Evolutionary conservation across 129 eudicot genomes (phyloP).

Genomic region (Arctium lappa): DNA sequence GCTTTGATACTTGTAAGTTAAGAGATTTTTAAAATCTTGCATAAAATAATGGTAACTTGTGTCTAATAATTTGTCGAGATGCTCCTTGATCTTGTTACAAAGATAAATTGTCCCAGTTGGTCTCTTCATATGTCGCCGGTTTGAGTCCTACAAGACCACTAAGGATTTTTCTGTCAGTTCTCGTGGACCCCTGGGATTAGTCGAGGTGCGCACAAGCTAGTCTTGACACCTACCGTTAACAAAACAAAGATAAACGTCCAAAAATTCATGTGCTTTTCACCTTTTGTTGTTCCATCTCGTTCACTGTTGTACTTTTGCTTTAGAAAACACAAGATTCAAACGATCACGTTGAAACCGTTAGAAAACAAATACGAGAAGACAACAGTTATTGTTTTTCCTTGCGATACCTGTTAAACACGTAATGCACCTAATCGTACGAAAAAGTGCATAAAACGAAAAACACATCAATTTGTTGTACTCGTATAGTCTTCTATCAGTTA

Average conservation of each 20-base stretch:
- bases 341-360: background rate
- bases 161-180: too few relatives aligned
- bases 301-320: constrained; percentile 7
- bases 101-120: background rate
- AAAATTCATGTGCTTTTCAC: background rate
- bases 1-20: too few relatives aligned
- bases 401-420: background rate
- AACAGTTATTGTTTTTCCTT: background rate
- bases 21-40: too few relatives aligned
- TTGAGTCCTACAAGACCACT: too few relatives aligned
- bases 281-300: background rate
- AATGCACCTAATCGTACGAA: background rate
- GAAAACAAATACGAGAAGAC: constrained; percentile 5
- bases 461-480: background rate
- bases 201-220: too few relatives aligned
- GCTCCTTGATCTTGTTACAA: background rate
- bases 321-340: constrained; percentile 1
- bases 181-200: too few relatives aligned
- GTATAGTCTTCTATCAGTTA: background rate
- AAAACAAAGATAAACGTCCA: background rate
- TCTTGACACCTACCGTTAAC: too few relatives aligned
- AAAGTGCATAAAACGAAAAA: background rate
- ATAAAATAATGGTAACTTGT: too few relatives aligned
- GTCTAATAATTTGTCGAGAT: too few relatives aligned
- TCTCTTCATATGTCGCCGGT: too few relatives aligned